These are phyloP conservation scores for Lepiota venenata DNA, from an alignment of 768 basidiomycete species.

Conservation along the genomic window DNA sequence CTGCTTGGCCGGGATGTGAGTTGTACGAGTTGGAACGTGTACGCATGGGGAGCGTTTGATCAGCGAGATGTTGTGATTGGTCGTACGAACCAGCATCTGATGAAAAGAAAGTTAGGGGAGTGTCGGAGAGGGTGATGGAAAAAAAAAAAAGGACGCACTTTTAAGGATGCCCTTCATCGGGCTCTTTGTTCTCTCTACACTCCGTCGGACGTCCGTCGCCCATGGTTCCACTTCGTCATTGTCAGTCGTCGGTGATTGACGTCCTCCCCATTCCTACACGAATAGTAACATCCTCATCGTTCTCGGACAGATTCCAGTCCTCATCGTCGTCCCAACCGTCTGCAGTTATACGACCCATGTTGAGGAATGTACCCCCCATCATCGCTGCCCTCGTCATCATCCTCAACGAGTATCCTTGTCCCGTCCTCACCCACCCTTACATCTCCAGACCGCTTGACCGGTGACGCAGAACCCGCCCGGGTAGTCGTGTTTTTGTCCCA, in stretches of 20 bases:
- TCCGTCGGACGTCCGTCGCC: slow-evolving; percentile 72
- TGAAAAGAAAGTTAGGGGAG: not conserved
- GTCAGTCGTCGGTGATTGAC: slow-evolving; percentile 44
- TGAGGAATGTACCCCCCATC: slow-evolving; percentile 45
- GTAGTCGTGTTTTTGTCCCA: slow-evolving; percentile 86
- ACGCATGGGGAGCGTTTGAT: slow-evolving; percentile 45
- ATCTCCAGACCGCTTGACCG: slow-evolving; percentile 36
- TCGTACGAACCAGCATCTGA: slow-evolving; percentile 68
- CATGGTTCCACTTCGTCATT: slow-evolving; percentile 52
- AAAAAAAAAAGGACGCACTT: slow-evolving; percentile 47
- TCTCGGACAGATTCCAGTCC: slow-evolving; percentile 68
- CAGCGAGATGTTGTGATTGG: slow-evolving; percentile 54
- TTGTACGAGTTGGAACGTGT: slow-evolving; percentile 83
- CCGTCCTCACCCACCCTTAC: slow-evolving; percentile 63
- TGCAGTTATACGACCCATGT: slow-evolving; percentile 38
- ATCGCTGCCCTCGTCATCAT: slow-evolving; percentile 63
- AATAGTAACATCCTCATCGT: slow-evolving; percentile 73
- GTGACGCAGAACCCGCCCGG: slow-evolving; percentile 42
- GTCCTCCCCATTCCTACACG: slow-evolving; percentile 52
- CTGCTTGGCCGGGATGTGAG: slow-evolving; percentile 46
- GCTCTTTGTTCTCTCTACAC: slow-evolving; percentile 58
- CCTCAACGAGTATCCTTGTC: slow-evolving; percentile 60
- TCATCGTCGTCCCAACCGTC: slow-evolving; percentile 82
- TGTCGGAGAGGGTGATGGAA: slow-evolving; percentile 5
- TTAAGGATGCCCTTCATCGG: slow-evolving; percentile 90